Evolutionary conservation across 768 basidiomycete species (phyloP).

Genomic region (Hortiboletus flavorubellus): DNA sequence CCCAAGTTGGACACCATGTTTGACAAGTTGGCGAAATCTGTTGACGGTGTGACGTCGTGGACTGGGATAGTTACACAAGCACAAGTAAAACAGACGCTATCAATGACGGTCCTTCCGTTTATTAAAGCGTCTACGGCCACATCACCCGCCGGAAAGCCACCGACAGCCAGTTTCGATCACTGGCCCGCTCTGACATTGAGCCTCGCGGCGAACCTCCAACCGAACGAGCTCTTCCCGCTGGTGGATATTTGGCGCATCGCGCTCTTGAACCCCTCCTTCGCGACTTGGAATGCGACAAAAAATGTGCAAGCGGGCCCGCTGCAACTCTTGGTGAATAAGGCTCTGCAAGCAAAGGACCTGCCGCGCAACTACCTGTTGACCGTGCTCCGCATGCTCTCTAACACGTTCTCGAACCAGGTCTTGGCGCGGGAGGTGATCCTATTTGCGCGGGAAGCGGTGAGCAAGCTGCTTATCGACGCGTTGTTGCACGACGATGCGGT

Average conservation of each 20-base stretch:
- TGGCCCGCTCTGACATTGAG: conserved; percentile 49
- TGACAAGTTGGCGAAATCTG: conserved; percentile 58
- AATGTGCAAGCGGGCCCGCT: conserved; percentile 40
- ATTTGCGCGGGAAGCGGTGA: conserved; percentile 36
- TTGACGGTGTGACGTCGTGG: conserved; percentile 47
- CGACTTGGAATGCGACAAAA: conserved; percentile 44
- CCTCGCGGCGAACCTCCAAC: conserved; percentile 45
- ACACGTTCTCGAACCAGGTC: conserved; percentile 51
- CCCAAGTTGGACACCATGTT: conserved; percentile 65
- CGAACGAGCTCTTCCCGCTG: conserved; percentile 69
- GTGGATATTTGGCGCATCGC: conserved; percentile 82
- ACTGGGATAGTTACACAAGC: conserved; percentile 26
- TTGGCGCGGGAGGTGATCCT: conserved; percentile 42
- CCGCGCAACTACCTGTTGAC: conserved; percentile 62
- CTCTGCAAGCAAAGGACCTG: conserved; percentile 29
- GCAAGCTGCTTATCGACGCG: conserved; percentile 57
- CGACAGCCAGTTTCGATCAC: conserved; percentile 36
- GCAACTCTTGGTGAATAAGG: conserved; percentile 44
- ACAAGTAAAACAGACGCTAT: conserved; percentile 50
- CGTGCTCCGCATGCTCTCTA: conserved; percentile 63
- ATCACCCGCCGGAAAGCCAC: conserved; percentile 26
- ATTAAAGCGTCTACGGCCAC: conserved; percentile 52
- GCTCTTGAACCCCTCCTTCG: conserved; percentile 58
- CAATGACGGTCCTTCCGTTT: conserved; percentile 53
- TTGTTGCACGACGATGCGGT: conserved; percentile 64